Conservation (phyloP, 169 alveolate genomes). For the Nephromyces sp. region DNA sequence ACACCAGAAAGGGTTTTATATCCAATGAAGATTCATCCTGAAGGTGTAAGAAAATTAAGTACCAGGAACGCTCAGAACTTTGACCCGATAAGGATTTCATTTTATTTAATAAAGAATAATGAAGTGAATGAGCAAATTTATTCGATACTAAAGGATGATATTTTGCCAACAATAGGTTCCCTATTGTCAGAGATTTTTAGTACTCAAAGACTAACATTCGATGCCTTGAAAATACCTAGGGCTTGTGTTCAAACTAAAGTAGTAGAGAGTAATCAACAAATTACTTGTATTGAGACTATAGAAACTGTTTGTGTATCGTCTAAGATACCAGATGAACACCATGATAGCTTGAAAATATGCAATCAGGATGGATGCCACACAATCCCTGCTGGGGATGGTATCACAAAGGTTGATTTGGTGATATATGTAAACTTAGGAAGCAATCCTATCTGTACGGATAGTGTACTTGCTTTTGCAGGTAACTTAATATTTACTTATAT, state of each 20-base stretch:
- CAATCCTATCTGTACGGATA: neutral
- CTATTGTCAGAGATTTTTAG: neutral
- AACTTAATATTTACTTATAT: too few relatives aligned
- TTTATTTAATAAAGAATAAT: too few relatives aligned
- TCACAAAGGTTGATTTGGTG: neutral
- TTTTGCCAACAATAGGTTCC: neutral
- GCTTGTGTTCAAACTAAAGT: neutral
- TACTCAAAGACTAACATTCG: neutral
- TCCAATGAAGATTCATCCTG: too few relatives aligned
- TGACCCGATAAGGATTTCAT: too few relatives aligned
- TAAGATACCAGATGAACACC: neutral
- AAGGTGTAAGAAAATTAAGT: too few relatives aligned
- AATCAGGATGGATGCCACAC: neutral
- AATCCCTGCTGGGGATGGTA: neutral
- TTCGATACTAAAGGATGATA: neutral
- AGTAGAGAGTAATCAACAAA: neutral
- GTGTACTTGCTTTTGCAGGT: too few relatives aligned
- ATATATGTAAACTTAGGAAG: neutral
- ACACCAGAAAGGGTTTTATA: too few relatives aligned
- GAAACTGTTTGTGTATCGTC: neutral
- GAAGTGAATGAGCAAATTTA: too few relatives aligned
- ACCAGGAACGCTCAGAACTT: too few relatives aligned
- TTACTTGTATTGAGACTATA: neutral
- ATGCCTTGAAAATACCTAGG: neutral
- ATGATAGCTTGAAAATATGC: neutral